A percentile compares a stretch with the other conserved stretches of the same genome.
Evolutionary conservation across 495 filamentous ascomycete species (phyloP).

Genomic region (Aspergillus cavernicola): DNA sequence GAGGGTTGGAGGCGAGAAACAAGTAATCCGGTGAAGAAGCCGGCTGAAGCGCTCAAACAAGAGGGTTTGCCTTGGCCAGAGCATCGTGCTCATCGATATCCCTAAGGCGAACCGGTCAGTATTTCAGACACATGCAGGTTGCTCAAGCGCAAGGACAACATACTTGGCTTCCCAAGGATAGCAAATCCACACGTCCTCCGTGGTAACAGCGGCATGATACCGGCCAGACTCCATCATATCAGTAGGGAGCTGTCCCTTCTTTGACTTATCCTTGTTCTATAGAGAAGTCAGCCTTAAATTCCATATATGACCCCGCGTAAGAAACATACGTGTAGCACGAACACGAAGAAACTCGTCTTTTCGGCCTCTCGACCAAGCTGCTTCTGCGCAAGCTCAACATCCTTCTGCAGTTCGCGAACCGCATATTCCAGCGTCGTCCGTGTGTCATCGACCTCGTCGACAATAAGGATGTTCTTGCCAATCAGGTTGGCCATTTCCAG

Average conservation of each 20-base stretch:
- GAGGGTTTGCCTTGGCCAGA: slow-evolving; percentile 55
- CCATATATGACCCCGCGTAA: not conserved
- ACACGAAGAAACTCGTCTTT: slow-evolving; percentile 86
- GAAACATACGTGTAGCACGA: slow-evolving; percentile 84
- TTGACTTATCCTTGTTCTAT: slow-evolving; percentile 93
- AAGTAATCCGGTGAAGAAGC: not conserved
- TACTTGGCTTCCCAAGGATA: slow-evolving; percentile 98
- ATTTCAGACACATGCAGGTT: not conserved
- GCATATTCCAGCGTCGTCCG: slow-evolving; percentile 96
- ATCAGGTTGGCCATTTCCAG: slow-evolving; percentile 89
- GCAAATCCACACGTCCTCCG: slow-evolving; percentile 93
- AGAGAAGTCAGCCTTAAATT: not conserved
- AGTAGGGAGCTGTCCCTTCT: slow-evolving; percentile 83
- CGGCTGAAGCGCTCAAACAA: slow-evolving; percentile 20
- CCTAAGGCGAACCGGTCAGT: slow-evolving; percentile 33
- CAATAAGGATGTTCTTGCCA: slow-evolving; percentile 95
- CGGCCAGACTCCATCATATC: slow-evolving; percentile 70
- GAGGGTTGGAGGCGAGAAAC: not conserved
- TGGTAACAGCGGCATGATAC: slow-evolving; percentile 85
- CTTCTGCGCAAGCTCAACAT: slow-evolving; percentile 78
- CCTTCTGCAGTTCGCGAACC: slow-evolving; percentile 91
- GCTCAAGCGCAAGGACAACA: slow-evolving; percentile 19
- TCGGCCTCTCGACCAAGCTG: slow-evolving; percentile 62
- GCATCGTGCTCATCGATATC: slow-evolving; percentile 92
- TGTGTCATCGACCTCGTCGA: slow-evolving; percentile 98